Evolutionary conservation across 257 asterid species (phyloP).

Genomic region (Solanum etuberosum): DNA sequence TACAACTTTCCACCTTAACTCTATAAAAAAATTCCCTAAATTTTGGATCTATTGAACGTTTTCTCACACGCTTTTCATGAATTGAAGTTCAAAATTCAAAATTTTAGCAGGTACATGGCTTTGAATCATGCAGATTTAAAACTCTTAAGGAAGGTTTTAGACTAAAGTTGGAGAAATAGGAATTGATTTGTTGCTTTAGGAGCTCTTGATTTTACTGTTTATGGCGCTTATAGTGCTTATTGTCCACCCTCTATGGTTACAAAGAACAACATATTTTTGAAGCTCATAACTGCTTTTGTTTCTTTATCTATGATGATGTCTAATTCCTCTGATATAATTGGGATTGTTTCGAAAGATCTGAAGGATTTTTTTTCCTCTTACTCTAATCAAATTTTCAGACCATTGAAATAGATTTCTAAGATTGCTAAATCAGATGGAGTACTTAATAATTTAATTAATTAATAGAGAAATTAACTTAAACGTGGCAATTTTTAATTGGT

Average conservation of each 20-base stretch:
- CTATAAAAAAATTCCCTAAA: not conserved
- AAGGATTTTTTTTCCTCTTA: too few relatives aligned
- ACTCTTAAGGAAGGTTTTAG: slow-evolving; percentile 18
- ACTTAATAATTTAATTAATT: too few relatives aligned
- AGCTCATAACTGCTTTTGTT: slow-evolving; percentile 25
- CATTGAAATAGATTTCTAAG: slow-evolving; percentile 49
- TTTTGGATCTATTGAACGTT: not conserved
- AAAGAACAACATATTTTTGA: slow-evolving; percentile 34
- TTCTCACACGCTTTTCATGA: not conserved
- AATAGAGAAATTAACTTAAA: too few relatives aligned
- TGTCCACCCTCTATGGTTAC: slow-evolving; percentile 39
- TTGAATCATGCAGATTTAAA: slow-evolving; percentile 25
- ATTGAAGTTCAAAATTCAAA: not conserved
- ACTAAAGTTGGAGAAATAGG: slow-evolving; percentile 20
- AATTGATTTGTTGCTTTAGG: slow-evolving; percentile 35
- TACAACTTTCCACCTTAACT: not conserved
- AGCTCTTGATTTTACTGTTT: slow-evolving; percentile 39
- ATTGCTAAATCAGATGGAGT: slow-evolving; percentile 23
- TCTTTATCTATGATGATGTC: slow-evolving; percentile 44
- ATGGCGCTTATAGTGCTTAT: slow-evolving; percentile 40
- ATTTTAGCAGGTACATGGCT: not conserved
- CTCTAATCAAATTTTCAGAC: too few relatives aligned
- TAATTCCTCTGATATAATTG: slow-evolving; percentile 53
- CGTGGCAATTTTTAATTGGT: too few relatives aligned
- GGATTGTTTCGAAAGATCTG: slow-evolving; percentile 45